Evolutionary conservation across 192 early-diverging fungal genomes (phyloP), one percentile per base, ranked within the genome.

Genomic region (Coemansia sp.): DNA sequence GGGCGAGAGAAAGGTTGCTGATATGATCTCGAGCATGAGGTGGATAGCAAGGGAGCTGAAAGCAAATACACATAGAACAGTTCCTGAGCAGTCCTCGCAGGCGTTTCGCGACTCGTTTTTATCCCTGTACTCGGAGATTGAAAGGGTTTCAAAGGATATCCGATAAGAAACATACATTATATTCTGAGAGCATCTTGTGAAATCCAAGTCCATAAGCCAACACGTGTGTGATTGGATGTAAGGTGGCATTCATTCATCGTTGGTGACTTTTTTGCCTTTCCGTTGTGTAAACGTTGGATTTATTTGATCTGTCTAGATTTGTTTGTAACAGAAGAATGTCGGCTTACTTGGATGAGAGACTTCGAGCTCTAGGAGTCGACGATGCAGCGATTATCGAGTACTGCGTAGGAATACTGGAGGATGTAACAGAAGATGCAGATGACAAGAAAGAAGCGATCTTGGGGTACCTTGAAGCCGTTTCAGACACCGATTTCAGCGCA

Each of bases 381-480:
- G 74, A 77, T 50, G 59, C 70, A 14, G 68, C 74, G 11, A 71
- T 77, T 28, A 36, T 77, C 7, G 74, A 77, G 28, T 77, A 77
- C 57, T 77, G 74, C 57, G 42, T 27, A 13, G 74, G 74, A 5
- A 48, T 71, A 29, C 57, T 77, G 3, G 48, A 53, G 6, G 74
- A 77, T 23, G 33, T 61, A 4, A 55, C 68, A 19, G 61, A 62
- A 41, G 58, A 56, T 15, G 34, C 20, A 6, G 61, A 66, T 4
- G 74, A 77, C 23, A 77, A 77, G 53, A 55, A 48, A 14, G 74
- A 77, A 45, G 68, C 68, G 13, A 67, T 77, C 2, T 29, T 53
- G 3, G 74, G 68, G 1, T 77, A 77, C 41, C 68, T 77, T 28
- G 74, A 77, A 27, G 68, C 73, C 41, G 55, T 59, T 0, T 44